Conservation (phyloP, 2,329 filamentous ascomycete genomes). For the Diaporthe vexans region DNA sequence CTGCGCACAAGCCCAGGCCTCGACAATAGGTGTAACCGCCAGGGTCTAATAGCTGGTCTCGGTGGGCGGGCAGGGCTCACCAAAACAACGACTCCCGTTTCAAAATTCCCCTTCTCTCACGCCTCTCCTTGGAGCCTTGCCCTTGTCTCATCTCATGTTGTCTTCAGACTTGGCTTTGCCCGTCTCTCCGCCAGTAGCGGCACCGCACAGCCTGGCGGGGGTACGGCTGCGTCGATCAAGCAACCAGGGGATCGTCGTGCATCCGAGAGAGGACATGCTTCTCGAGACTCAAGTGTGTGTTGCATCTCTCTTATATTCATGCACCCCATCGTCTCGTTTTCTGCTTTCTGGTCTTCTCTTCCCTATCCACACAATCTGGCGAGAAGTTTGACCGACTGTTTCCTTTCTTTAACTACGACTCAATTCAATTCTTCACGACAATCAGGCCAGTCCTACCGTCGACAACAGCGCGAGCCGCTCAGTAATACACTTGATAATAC, state of each 20-base stretch:
- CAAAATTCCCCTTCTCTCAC: slow-evolving; percentile 32
- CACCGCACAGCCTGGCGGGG: slow-evolving; percentile 33
- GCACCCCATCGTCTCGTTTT: slow-evolving; percentile 45
- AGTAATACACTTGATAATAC: slow-evolving; percentile 36
- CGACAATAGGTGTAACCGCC: slow-evolving; percentile 21
- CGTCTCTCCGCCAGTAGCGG: slow-evolving; percentile 30
- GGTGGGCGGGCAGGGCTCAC: slow-evolving; percentile 33
- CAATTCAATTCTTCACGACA: slow-evolving; percentile 37
- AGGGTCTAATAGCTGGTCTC: slow-evolving; percentile 26
- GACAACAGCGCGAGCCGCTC: slow-evolving; percentile 62
- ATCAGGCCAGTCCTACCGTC: slow-evolving; percentile 63
- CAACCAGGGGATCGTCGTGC: slow-evolving; percentile 37
- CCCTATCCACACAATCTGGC: slow-evolving; percentile 45
- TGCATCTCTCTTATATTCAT: slow-evolving; percentile 42
- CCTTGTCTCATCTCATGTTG: slow-evolving; percentile 32
- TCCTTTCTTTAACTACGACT: slow-evolving; percentile 45
- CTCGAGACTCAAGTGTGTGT: slow-evolving; percentile 27
- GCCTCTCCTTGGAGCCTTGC: slow-evolving; percentile 30
- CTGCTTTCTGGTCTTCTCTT: slow-evolving; percentile 43
- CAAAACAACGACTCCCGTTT: slow-evolving; percentile 38
- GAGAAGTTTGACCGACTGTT: slow-evolving; percentile 40
- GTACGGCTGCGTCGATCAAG: slow-evolving; percentile 41
- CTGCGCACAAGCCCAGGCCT: slow-evolving; percentile 25
- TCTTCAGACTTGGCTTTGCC: slow-evolving; percentile 33
- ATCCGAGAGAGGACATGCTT: slow-evolving; percentile 34